These are phyloP conservation scores for Candida quercuum DNA, from an alignment of 805 yeast species.

Conservation along the genomic window DNA sequence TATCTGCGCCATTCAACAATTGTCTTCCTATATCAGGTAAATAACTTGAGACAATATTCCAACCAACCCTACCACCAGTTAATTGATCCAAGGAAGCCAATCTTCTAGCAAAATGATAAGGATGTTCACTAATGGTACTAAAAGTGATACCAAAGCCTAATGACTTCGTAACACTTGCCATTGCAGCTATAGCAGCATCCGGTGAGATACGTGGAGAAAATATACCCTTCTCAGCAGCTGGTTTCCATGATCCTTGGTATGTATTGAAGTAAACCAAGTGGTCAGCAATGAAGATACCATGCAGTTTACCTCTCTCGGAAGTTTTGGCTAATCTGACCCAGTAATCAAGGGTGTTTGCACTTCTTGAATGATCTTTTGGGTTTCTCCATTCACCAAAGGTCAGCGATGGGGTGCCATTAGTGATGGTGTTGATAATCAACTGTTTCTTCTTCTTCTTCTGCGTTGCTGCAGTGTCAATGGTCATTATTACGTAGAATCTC, in stretches of 20 bases:
- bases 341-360: constrained; percentile 18
- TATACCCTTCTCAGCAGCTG: constrained; percentile 22
- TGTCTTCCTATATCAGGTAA: constrained; percentile 36
- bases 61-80: constrained; percentile 37
- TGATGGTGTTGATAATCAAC: constrained; percentile 30
- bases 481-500: background rate
- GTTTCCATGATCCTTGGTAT: constrained; percentile 29
- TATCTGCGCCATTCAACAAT: constrained; percentile 28
- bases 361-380: constrained; percentile 2
- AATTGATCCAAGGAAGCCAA: constrained; percentile 38
- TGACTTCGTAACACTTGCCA: constrained; percentile 26
- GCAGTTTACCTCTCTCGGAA: constrained; percentile 32
- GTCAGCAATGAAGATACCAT: constrained; percentile 32
- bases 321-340: constrained; percentile 31
- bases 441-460: constrained; percentile 12
- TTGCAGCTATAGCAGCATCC: constrained; percentile 25
- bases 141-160: too few relatives aligned
- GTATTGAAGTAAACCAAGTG: constrained; percentile 33
- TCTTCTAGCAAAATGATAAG: constrained; percentile 37
- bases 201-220: constrained; percentile 27
- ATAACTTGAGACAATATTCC: constrained; percentile 40
- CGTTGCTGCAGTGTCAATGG: background rate
- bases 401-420: constrained; percentile 24
- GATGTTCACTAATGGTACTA: constrained; percentile 38
- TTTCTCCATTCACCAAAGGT: constrained; percentile 29